Base-by-base conservation (phyloP, 1,284 basidiomycete species). In the Puccinia hordei region DNA sequence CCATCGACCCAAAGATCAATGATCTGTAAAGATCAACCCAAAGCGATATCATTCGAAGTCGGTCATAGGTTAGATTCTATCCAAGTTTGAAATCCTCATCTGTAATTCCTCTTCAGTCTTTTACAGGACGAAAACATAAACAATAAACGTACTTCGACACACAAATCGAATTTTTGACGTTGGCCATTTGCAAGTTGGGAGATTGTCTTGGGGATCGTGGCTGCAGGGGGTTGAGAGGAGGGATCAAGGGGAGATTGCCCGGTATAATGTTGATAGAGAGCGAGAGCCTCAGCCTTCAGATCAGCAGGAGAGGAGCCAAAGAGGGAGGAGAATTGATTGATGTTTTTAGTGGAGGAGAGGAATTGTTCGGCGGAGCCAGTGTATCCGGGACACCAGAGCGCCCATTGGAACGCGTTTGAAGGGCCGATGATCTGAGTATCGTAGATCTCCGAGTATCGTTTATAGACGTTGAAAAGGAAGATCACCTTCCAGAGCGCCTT, bases 401-500 rank as follows among this genome's bases (percentile, higher is more conserved):
- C 74, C 74, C 74, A 77, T n/a, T 68, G 49, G 35, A 66, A 77
- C n/a, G 9, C 4, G 17, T 55, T 51, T 1, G 61, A 51, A 13
- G 61, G 49, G 9, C 74, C 74, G 19, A 77, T 41, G 27, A 77
- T 68, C n/a, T 77, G 74, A 10, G 74, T 68, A 51, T 77, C 49
- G 53, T 65, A 77, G 59, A 65, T 13, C 2, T 44, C 17, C 27
- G 61, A 66, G 17, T 41, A 5, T 6, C 74, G 74, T 77, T 77
- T 77, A 46, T 35, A 41, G 2, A 68, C 74, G 27, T 68, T 68
- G 46, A 61, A 77, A 10, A 77, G 63, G 33, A 77, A 55, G 15
- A 77, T 33, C 24, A 77, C 53, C 24, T 68, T 65, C 74, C 74
- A 77, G n/a, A 51, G 27, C 6, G 74, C 59, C 27, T 77, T 77